Evolutionary conservation across 106 monocot species (phyloP), one percentile per base, ranked within the genome.

Genomic region (Apostasia shenzhenica): DNA sequence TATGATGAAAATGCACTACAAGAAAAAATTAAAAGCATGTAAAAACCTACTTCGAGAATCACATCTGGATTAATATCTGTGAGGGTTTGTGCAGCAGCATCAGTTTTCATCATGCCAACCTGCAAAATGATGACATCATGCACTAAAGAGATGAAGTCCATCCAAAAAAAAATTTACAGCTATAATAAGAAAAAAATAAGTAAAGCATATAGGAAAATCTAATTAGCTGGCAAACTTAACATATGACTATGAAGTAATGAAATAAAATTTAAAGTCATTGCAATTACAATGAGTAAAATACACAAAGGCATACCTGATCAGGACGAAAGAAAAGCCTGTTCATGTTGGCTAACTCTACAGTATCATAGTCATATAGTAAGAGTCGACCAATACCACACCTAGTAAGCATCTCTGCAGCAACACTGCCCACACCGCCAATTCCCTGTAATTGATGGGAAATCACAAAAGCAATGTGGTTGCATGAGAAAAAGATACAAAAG

Each of bases 51-150:
- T 86, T 92, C 95, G 48, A 97, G 74, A 43, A 82, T 48, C 72
- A 97, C 95, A 80, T 97, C 95, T 47, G 95, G 92, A 79, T 97
- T 97, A 61, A 97, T 97, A 72, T 89, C 89, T 69, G 86, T 78
- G 48, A 97, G 92, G 47, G 95, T 92, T 66, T 97, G 95, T 2
- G 89, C 86, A 61, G 95, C 95, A 74, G 92, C 95, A 89, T 97
- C 95, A 40, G 95, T 97, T 76, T 97, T 97, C 55, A 92, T 97
- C 95, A 92, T 92, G 50, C 95, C 95, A 70, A 86, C 95, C 95
- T 97, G 76, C 46, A 76, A 67, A 13, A 2, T 40, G 26, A 65
- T 39, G 72, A 26, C 42, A 72, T 55, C 5, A 26, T 59, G 38
- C 49, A 52, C 60, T 45, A 80, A 54, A 49, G 26, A 71, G 65